Base-by-base conservation (phyloP, 2,329 filamentous ascomycete species). In the Botrytis paeoniae region DNA sequence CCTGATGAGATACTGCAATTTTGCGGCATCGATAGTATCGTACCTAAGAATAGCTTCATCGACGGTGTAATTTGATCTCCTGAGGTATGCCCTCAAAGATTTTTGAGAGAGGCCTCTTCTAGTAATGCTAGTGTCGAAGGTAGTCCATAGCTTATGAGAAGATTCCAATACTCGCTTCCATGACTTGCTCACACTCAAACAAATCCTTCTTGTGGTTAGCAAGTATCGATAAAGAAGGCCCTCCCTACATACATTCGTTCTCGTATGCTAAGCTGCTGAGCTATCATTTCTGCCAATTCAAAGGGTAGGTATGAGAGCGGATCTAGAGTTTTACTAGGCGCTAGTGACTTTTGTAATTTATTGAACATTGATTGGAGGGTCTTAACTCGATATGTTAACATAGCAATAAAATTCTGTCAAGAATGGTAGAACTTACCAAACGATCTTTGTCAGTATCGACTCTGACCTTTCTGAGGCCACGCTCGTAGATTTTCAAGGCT, bases 401-500 rank as follows among this genome's bases (percentile, higher is more conserved):
- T 66, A 60, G 22, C 29, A 60, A 25, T 12, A 22, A 16, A 57
- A 22, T 5, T 39, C 12, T 4, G 39, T 39, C 8, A 45, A 25
- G 12, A 22, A 48, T 12, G 43, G 14, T 18, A 71, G 4, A 48
- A 70, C 76, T 73, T 74, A 80, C 79, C 45, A 74, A 73, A 16
- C 79, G 78, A 25, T 80, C 76, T 29, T 78, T 73, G 69, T 80
- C 79, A 20, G 71, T 71, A 10, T 78, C 78, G 70, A 81, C 77
- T 54, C 78, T 78, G 66, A 81, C 79, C 69, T 81, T 81, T 20
- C 68, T 75, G 7, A 81, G 73, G 5, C 80, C 80, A 61, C 78
- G 77, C 63, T 80, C 78, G 64, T 81, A 81, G 29, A 82, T 81
- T 54, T 80, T 78, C 57, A 81, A 65, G 63, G 80, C 80, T 32